Conservation (phyloP, 164 flowering plant genomes). For the Umbellularia californica region DNA sequence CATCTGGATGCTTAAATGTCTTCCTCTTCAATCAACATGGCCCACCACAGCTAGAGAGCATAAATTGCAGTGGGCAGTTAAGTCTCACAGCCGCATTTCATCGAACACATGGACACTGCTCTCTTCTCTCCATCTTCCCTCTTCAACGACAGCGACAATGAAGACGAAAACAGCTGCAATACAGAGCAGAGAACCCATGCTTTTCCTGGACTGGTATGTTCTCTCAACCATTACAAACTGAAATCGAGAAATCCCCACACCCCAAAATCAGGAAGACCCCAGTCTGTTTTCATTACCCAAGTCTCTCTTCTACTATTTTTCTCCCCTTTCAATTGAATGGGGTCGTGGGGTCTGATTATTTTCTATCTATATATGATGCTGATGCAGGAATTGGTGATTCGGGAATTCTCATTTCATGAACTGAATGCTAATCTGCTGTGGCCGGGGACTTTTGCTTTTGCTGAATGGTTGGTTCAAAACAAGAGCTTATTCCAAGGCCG, state of each 20-base stretch:
- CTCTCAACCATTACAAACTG: background rate
- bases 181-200: slow-evolving; percentile 76
- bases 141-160: slow-evolving; percentile 45
- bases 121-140: slow-evolving; percentile 90
- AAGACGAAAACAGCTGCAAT: slow-evolving; percentile 29
- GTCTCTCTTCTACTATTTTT: background rate
- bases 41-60: too few relatives aligned
- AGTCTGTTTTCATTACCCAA: too few relatives aligned
- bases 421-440: slow-evolving; percentile 94
- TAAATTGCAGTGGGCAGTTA: too few relatives aligned
- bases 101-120: slow-evolving; percentile 66
- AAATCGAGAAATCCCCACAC: too few relatives aligned
- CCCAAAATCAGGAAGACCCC: too few relatives aligned
- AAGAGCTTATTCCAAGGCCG: slow-evolving; percentile 46
- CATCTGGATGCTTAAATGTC: too few relatives aligned
- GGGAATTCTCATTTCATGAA: slow-evolving; percentile 88
- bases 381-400: slow-evolving; percentile 63
- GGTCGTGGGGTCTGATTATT: background rate
- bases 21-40: too few relatives aligned
- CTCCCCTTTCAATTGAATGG: background rate
- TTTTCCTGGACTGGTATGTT: slow-evolving; percentile 75
- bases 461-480: slow-evolving; percentile 78
- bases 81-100: too few relatives aligned
- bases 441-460: slow-evolving; percentile 95
- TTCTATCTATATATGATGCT: background rate